A percentile compares a stretch with the other conserved stretches of the same genome.
These are phyloP conservation scores for Scedosporium apiospermum DNA, from an alignment of 2,329 filamentous ascomycete genomes.

Conservation along the genomic window DNA sequence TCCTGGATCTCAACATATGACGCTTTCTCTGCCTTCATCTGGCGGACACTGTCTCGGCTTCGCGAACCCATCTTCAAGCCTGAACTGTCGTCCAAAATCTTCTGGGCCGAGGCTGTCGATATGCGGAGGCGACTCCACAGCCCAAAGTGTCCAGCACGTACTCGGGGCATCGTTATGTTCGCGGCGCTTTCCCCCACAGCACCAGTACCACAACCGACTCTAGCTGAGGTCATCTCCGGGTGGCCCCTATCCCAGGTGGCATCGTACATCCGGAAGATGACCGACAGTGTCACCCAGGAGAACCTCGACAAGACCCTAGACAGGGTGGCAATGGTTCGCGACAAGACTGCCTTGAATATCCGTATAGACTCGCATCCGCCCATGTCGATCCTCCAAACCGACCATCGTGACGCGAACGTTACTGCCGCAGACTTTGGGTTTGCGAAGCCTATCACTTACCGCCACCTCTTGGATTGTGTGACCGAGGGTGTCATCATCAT, in stretches of 20 bases:
- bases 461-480: conserved; percentile 21
- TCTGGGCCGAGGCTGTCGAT: conserved; percentile 27
- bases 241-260: conserved; percentile 24
- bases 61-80: conserved; percentile 23
- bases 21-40: conserved; percentile 31
- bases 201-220: conserved; percentile 18
- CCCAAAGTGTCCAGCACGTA: conserved; percentile 20
- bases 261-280: conserved; percentile 25
- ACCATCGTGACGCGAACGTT: conserved; percentile 23
- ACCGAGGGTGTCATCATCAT: conserved; percentile 18
- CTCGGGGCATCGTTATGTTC: conserved; percentile 26
- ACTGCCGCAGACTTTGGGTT: conserved; percentile 25
- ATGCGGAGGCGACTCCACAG: conserved; percentile 26
- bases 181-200: conserved; percentile 16
- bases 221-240: conserved; percentile 23
- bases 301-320: conserved; percentile 18
- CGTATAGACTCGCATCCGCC: conserved; percentile 25
- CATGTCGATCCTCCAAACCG: conserved; percentile 23
- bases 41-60: conserved; percentile 26
- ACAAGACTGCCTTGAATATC: conserved; percentile 24
- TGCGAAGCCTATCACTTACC: conserved; percentile 20
- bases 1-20: conserved; percentile 37
- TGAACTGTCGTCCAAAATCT: conserved; percentile 16
- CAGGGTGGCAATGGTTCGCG: conserved; percentile 22
- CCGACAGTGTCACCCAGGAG: conserved; percentile 22